These are phyloP conservation scores for Colletotrichum chrysophilum DNA, from an alignment of 2,329 filamentous ascomycete genomes.

Conservation along the genomic window DNA sequence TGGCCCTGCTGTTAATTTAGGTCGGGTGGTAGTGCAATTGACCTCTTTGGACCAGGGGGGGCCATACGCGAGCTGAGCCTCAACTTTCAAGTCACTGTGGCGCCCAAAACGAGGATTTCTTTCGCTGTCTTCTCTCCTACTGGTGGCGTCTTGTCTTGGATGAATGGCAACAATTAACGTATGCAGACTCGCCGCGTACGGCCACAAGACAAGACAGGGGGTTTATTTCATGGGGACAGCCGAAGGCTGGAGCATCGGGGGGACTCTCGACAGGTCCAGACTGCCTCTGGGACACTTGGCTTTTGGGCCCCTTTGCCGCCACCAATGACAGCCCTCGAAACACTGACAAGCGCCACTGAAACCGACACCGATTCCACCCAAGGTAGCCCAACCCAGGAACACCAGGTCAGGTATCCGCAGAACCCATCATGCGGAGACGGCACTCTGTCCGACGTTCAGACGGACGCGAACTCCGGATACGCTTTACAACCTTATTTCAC, in stretches of 20 bases:
- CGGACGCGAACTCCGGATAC: not conserved
- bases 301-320: not conserved
- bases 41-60: not conserved
- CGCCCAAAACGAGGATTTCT: not conserved
- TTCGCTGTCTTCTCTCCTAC: not conserved
- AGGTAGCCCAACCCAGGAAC: not conserved
- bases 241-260: conserved; percentile 5
- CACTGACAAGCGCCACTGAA: conserved; percentile 9
- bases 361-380: not conserved
- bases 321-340: conserved; percentile 2
- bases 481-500: not conserved
- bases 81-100: not conserved
- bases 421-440: not conserved
- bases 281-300: conserved; percentile 12
- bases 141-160: not conserved
- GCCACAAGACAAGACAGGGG: not conserved
- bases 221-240: not conserved
- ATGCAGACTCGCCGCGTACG: not conserved
- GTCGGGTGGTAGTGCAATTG: not conserved
- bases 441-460: conserved; percentile 6
- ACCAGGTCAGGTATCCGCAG: not conserved
- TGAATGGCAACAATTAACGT: not conserved
- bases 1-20: conserved; percentile 3
- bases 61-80: not conserved
- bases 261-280: not conserved